Conservation (phyloP, 2,329 filamentous ascomycete genomes). For the Simplicillium aogashimaense region DNA sequence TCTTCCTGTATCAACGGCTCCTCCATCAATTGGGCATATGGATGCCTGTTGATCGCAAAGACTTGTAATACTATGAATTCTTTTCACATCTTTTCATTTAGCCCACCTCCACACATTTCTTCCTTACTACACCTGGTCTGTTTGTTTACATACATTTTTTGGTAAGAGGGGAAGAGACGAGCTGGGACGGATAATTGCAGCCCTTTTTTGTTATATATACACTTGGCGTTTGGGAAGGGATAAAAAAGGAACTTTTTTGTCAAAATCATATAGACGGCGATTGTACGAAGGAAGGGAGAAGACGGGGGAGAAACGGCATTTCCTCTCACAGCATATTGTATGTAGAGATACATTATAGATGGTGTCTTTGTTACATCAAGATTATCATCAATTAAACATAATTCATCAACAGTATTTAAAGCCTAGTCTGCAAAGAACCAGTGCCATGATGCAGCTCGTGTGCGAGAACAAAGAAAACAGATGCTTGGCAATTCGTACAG, state of each 20-base stretch:
- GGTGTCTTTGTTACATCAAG: not conserved
- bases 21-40: conserved; percentile 62
- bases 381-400: conserved; percentile 1
- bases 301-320: not conserved
- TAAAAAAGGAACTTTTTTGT: not conserved
- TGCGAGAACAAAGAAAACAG: not conserved
- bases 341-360: conserved; percentile 2
- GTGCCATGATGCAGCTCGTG: not conserved
- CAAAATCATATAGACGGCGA: too few species aligned
- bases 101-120: not conserved
- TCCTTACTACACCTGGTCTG: not conserved
- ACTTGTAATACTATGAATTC: conserved; percentile 11
- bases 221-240: not conserved
- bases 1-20: conserved; percentile 87
- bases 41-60: conserved; percentile 19
- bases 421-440: not conserved
- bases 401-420: conserved; percentile 1
- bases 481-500: not conserved
- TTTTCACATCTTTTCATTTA: conserved; percentile 1
- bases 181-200: not conserved
- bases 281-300: too few species aligned
- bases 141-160: not conserved
- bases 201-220: not conserved
- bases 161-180: not conserved
- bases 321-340: conserved; percentile 1